Conservation (phyloP, 768 basidiomycete genomes). For the Hygrocybe coccinea region DNA sequence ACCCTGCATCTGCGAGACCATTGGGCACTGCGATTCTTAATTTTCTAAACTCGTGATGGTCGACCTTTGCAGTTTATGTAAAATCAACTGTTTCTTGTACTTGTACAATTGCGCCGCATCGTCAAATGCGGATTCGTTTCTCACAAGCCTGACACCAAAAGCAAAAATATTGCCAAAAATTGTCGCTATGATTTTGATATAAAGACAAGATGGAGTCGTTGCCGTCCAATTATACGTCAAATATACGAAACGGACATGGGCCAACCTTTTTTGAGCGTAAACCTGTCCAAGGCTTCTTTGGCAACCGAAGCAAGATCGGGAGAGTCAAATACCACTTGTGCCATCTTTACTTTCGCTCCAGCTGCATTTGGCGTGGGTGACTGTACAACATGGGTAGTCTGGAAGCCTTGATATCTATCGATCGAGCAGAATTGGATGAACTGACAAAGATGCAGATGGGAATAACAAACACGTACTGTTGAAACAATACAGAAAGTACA, state of each 20-base stretch:
- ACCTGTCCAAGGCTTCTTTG: conserved; percentile 79
- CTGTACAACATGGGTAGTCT: conserved; percentile 61
- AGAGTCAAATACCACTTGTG: conserved; percentile 73
- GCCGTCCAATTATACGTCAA: conserved; percentile 14
- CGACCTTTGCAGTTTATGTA: too few relatives aligned
- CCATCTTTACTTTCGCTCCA: conserved; percentile 70
- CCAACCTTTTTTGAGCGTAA: conserved; percentile 83
- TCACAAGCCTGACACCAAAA: too few relatives aligned
- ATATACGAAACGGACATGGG: conserved; percentile 75
- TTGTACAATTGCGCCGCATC: too few relatives aligned
- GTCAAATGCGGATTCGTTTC: too few relatives aligned
- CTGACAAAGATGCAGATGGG: not conserved
- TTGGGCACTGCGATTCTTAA: conserved; percentile 55
- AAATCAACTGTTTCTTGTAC: too few relatives aligned
- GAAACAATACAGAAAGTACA: conserved; percentile 82
- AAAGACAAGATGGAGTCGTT: too few relatives aligned
- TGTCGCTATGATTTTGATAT: too few relatives aligned
- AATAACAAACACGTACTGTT: conserved; percentile 61
- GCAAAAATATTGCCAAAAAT: too few relatives aligned
- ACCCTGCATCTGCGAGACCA: conserved; percentile 59
- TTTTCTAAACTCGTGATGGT: conserved; percentile 31
- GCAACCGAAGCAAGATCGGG: conserved; percentile 70
- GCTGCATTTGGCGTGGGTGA: conserved; percentile 64
- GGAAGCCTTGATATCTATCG: conserved; percentile 78
- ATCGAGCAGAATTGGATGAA: conserved; percentile 4